These are phyloP conservation scores for Peniophora sp. DNA, from an alignment of 1,284 basidiomycete species.

Conservation along the genomic window DNA sequence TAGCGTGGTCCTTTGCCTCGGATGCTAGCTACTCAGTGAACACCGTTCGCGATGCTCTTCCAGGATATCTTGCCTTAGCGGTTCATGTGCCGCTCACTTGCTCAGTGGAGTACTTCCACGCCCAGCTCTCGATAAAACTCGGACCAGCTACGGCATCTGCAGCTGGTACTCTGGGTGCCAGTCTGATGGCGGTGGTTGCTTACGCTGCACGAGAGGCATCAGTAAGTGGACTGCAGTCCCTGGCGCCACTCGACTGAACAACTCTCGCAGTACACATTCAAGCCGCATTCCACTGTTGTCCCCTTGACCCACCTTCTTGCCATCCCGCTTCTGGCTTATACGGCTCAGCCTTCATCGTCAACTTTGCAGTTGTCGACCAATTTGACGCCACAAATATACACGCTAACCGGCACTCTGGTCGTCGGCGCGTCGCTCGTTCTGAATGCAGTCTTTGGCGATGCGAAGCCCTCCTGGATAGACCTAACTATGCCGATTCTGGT, in stretches of 20 bases:
- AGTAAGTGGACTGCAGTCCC: conserved; percentile 39
- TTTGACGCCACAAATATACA: conserved; percentile 37
- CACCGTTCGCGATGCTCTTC: conserved; percentile 37
- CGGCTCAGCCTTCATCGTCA: conserved; percentile 38
- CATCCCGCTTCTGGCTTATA: conserved; percentile 52
- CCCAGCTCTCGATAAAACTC: conserved; percentile 47
- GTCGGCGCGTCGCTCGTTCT: conserved; percentile 28
- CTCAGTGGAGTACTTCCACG: conserved; percentile 53
- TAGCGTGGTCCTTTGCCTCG: conserved; percentile 40
- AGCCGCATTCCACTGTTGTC: conserved; percentile 30
- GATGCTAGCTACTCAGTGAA: conserved; percentile 44
- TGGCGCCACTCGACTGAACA: too few relatives aligned
- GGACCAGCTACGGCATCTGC: conserved; percentile 43
- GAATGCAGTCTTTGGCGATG: conserved; percentile 5
- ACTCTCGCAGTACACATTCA: conserved; percentile 4
- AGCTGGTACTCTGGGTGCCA: conserved; percentile 52
- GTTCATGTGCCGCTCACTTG: conserved; percentile 51
- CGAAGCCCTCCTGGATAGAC: conserved; percentile 41
- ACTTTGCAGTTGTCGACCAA: conserved; percentile 9
- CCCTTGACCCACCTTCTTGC: conserved; percentile 39
- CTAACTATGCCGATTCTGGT: conserved; percentile 41
- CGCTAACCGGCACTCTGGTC: conserved; percentile 44
- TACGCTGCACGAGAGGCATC: conserved; percentile 51
- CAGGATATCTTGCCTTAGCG: conserved; percentile 57
- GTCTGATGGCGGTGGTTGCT: conserved; percentile 51